Conservation (phyloP, 139 green algal species). For the Nannochloris sp. region DNA sequence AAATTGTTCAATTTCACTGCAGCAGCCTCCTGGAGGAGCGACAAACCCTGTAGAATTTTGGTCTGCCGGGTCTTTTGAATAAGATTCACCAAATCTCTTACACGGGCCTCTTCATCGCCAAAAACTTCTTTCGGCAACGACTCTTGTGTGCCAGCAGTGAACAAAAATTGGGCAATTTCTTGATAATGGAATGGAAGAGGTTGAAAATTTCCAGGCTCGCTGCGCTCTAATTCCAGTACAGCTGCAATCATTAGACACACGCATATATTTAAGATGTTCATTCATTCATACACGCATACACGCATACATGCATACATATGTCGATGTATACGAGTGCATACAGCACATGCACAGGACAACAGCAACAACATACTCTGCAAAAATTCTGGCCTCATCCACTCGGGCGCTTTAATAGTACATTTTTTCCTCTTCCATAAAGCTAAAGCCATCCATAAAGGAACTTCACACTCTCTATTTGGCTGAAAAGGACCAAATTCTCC, state of each 20-base stretch:
- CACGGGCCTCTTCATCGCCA: constrained; percentile 18
- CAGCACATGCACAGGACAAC: not conserved
- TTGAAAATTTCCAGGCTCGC: constrained; percentile 48
- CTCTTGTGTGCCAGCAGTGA: constrained; percentile 24
- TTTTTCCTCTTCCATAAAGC: constrained; percentile 63
- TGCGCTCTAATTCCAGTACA: constrained; percentile 47
- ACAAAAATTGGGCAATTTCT: constrained; percentile 33
- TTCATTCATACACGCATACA: too few species aligned
- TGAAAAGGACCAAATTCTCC: constrained; percentile 68
- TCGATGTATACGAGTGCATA: not conserved
- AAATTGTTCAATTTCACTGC: constrained; percentile 84
- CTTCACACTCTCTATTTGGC: constrained; percentile 55
- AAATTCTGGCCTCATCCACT: constrained; percentile 53
- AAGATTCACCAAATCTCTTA: constrained; percentile 48
- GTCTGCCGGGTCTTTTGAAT: constrained; percentile 60
- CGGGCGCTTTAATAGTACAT: constrained; percentile 61
- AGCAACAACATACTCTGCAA: constrained; percentile 34
- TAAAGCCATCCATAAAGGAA: constrained; percentile 78
- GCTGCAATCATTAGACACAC: constrained; percentile 15
- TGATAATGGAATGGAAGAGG: constrained; percentile 70
- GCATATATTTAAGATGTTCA: too few species aligned
- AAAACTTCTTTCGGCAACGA: constrained; percentile 31
- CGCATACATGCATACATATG: not conserved
- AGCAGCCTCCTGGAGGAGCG: constrained; percentile 49
- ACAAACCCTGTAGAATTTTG: constrained; percentile 74